These are phyloP conservation scores for Linum usitatissimum DNA, from an alignment of 345 rosid genomes.

Conservation along the genomic window DNA sequence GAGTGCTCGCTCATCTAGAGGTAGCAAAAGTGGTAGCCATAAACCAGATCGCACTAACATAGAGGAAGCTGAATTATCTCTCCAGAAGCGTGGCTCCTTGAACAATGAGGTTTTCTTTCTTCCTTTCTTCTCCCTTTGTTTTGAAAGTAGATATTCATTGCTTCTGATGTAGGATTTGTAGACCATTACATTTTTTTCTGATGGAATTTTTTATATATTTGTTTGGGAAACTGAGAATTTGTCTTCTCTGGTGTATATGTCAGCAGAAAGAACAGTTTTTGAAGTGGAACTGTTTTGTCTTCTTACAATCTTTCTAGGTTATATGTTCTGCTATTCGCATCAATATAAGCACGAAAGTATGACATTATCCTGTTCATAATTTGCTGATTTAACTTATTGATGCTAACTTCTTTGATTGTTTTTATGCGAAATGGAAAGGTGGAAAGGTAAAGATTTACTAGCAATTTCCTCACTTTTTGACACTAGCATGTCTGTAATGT, in stretches of 20 bases:
- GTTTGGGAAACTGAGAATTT: no score
- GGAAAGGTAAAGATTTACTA: neutral
- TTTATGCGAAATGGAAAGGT: neutral
- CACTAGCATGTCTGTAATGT: conserved; percentile 5
- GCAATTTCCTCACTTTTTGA: no score
- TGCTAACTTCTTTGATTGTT: neutral
- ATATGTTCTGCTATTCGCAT: neutral
- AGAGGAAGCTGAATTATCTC: conserved; percentile 74
- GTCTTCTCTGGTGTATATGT: no score
- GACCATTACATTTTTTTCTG: no score
- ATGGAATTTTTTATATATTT: no score
- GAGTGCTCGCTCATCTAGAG: conserved; percentile 30
- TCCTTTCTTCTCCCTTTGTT: neutral
- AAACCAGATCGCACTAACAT: conserved; percentile 48
- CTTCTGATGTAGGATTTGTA: no score
- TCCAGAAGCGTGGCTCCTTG: conserved; percentile 64
- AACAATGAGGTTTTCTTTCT: conserved; percentile 56
- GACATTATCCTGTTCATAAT: neutral
- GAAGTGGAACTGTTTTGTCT: neutral
- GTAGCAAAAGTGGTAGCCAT: conserved; percentile 29
- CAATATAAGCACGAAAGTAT: neutral
- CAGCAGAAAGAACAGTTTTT: neutral
- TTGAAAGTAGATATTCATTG: neutral
- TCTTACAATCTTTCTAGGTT: neutral
- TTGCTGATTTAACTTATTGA: neutral